Base-by-base conservation (phyloP, 2,329 filamentous ascomycete species). In the Trichophyton benhamiae region DNA sequence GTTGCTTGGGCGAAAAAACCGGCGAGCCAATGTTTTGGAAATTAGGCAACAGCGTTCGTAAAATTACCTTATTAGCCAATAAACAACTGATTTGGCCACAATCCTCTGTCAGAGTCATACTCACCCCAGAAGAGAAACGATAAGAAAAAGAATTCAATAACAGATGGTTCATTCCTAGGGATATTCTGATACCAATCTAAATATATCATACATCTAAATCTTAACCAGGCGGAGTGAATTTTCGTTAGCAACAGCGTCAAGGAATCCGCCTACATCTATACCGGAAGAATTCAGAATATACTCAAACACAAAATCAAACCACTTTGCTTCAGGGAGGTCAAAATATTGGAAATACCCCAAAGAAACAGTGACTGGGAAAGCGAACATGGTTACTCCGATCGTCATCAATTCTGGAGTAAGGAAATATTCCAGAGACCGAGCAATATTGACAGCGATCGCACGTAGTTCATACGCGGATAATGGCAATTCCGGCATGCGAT, bases 401-500 rank as follows among this genome's bases (percentile, higher is more conserved):
- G 63, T 36, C 20, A 58, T 61, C 42, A 62, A 63, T 11, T 65
- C 64, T 22, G 64, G 62, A n/a, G 63, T 53, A 1, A 66, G 33
- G 48, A 66, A 66, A 52, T 65, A 66, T 52, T 66, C 64, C 1
- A 65, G 49, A 2, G 64, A 65, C 20, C 58, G 55, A 13, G 59
- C 60, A 49, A 66, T 63, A 11, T 62, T 60, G 15, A 61, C 58
- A 20, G 64, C 60, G 13, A 58, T 15, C 8, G 15, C 13, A 7
- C n/a, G 5, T 30, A 58, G 57, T 15, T 61, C 60, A 6, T 22
- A 7, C 13, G 38, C 9, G 11, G 48, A 17, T 20, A 36, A 17
- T n/a, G 60, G 20, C 6, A 61, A 58, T 25, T 27, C 38, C 15
- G 52, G 20, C 20, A 57, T 33, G 11, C 33, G n/a, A 36, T 4